phyloP scores from a whole-genome alignment of 129 eudicot species.

The Chrysanthemum lavandulifolium region DNA sequence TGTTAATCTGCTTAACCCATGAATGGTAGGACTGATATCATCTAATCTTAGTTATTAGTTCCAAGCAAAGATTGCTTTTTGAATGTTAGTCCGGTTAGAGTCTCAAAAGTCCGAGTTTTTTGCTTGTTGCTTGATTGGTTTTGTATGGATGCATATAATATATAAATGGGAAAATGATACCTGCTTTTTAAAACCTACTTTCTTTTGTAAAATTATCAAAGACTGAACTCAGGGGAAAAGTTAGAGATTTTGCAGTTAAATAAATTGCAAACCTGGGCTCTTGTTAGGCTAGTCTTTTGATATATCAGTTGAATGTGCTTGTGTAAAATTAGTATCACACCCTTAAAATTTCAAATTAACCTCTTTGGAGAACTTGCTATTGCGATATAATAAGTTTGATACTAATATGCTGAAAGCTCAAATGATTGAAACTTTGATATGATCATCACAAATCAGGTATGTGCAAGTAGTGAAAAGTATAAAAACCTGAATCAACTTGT shows the following conservation, averaged over 20 bases:
- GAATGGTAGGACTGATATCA: conserved; percentile 23
- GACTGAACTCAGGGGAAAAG: too few relatives aligned
- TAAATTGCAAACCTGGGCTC: not conserved
- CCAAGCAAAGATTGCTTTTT: conserved; percentile 6
- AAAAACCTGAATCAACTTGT: not conserved
- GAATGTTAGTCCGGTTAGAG: not conserved
- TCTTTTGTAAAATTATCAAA: too few relatives aligned
- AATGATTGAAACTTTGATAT: not conserved
- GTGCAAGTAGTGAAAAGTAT: not conserved
- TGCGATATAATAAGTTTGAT: not conserved
- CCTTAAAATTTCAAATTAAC: not conserved
- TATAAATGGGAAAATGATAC: too few relatives aligned
- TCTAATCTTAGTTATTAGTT: conserved; percentile 38
- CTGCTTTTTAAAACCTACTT: too few relatives aligned
- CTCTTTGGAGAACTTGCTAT: too few relatives aligned
- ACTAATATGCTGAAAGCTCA: not conserved
- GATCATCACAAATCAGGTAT: not conserved
- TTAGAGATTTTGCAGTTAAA: not conserved
- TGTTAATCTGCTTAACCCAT: conserved; percentile 28
- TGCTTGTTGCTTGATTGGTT: conserved; percentile 1
- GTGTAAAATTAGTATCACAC: not conserved
- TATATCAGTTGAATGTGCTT: not conserved
- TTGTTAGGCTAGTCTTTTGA: not conserved
- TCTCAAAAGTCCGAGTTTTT: not conserved
- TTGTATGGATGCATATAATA: not conserved